Evolutionary conservation across 768 basidiomycete species (phyloP).

Genomic region (Leucocoprinus leucothites): DNA sequence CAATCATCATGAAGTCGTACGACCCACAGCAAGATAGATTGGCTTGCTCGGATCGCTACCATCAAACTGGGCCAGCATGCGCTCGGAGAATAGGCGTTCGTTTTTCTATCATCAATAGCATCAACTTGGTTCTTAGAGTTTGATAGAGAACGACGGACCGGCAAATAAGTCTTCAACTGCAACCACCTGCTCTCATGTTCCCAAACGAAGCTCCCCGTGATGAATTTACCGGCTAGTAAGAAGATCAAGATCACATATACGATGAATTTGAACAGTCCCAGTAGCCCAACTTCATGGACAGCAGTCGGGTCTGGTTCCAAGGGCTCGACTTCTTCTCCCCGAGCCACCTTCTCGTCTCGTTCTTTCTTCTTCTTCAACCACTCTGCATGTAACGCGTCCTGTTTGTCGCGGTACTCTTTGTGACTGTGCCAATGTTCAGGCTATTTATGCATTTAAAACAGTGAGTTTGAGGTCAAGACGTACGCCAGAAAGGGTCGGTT

Average conservation of each 20-base stretch:
- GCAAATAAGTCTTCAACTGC: slow-evolving; percentile 58
- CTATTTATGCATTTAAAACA: slow-evolving; percentile 9
- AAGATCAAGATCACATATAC: slow-evolving; percentile 50
- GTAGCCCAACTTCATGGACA: slow-evolving; percentile 59
- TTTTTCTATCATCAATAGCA: slow-evolving; percentile 39
- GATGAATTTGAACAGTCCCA: slow-evolving; percentile 69
- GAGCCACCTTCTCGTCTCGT: slow-evolving; percentile 68
- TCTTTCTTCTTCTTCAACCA: slow-evolving; percentile 71
- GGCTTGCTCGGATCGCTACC: slow-evolving; percentile 61
- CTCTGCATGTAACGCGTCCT: slow-evolving; percentile 55
- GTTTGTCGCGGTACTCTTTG: slow-evolving; percentile 61
- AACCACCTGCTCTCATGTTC: slow-evolving; percentile 70
- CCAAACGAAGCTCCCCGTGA: slow-evolving; percentile 87
- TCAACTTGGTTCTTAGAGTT: slow-evolving; percentile 11
- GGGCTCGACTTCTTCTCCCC: slow-evolving; percentile 71
- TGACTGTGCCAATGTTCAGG: slow-evolving; percentile 40
- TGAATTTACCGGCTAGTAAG: slow-evolving; percentile 71
- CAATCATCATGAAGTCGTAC: slow-evolving; percentile 11
- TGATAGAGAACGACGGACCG: slow-evolving; percentile 37
- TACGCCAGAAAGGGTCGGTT: slow-evolving; percentile 85
- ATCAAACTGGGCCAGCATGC: slow-evolving; percentile 62
- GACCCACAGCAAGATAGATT: slow-evolving; percentile 75
- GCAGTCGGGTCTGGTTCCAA: slow-evolving; percentile 73
- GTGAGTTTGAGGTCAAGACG: slow-evolving; percentile 12
- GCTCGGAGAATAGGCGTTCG: slow-evolving; percentile 74